A percentile compares a stretch with the other conserved stretches of the same genome.
phyloP scores from a whole-genome alignment of 176 grass and related monocot species.

The Phoenix dactylifera region DNA sequence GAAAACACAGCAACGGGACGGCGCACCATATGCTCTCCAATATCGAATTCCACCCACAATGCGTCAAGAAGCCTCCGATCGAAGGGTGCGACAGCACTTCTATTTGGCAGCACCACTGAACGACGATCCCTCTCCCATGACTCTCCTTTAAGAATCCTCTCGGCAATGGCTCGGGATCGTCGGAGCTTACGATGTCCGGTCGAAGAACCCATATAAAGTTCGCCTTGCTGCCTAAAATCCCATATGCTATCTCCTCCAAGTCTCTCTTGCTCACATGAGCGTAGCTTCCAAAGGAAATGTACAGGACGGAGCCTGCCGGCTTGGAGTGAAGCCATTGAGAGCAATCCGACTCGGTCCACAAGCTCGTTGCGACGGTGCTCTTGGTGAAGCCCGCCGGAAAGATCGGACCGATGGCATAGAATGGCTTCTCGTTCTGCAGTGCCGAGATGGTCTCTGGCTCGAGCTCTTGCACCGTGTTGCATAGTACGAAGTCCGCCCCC shows the following conservation, averaged over 20 bases:
- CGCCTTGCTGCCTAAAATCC: conserved; percentile 40
- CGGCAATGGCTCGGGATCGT: conserved; percentile 44
- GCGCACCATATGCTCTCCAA: conserved; percentile 55
- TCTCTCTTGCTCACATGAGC: conserved; percentile 35
- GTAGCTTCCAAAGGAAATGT: conserved; percentile 75
- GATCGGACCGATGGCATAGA: conserved; percentile 72
- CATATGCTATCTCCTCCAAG: conserved; percentile 44
- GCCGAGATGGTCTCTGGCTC: conserved; percentile 49
- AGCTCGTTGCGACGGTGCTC: conserved; percentile 44
- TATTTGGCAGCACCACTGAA: conserved; percentile 70
- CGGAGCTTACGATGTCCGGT: conserved; percentile 51
- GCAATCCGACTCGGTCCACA: conserved; percentile 62
- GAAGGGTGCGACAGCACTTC: conserved; percentile 48
- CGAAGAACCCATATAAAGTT: conserved; percentile 65
- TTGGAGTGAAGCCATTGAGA: conserved; percentile 42
- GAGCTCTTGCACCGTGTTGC: conserved; percentile 74
- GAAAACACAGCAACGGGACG: conserved; percentile 70
- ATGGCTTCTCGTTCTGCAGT: conserved; percentile 34
- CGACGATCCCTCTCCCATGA: conserved; percentile 26
- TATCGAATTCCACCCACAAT: conserved; percentile 81
- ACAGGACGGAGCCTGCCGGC: conserved; percentile 40
- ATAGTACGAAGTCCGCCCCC: conserved; percentile 42
- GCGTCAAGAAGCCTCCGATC: conserved; percentile 48
- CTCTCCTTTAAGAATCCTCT: conserved; percentile 25
- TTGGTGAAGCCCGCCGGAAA: conserved; percentile 42